Evolutionary conservation across 2,329 filamentous ascomycete genomes (phyloP).

Genomic region (Lecanosticta acicola): DNA sequence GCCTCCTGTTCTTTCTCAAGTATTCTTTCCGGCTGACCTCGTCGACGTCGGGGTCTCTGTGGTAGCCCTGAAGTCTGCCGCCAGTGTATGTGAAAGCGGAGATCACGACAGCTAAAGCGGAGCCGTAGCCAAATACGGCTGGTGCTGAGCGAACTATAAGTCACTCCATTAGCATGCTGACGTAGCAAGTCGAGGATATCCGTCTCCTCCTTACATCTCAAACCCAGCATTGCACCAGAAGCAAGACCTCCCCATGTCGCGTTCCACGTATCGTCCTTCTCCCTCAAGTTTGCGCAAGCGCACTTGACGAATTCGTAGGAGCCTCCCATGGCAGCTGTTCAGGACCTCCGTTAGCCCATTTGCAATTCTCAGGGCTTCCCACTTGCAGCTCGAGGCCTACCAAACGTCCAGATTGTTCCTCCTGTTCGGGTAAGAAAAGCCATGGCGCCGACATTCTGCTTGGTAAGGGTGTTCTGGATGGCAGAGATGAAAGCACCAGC

Average conservation of each 20-base stretch:
- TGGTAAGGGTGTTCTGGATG: slow-evolving; percentile 80
- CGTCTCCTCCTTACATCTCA: slow-evolving; percentile 56
- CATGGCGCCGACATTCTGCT: slow-evolving; percentile 72
- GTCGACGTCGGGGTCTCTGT: slow-evolving; percentile 54
- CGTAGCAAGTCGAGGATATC: neutral
- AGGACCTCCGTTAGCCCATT: neutral
- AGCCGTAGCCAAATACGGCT: slow-evolving; percentile 63
- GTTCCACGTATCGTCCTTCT: slow-evolving; percentile 76
- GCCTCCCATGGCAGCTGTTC: slow-evolving; percentile 63
- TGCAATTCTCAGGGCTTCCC: neutral
- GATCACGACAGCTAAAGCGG: slow-evolving; percentile 53
- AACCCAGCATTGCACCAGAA: slow-evolving; percentile 65
- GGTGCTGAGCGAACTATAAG: slow-evolving; percentile 54
- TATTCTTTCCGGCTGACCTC: slow-evolving; percentile 73
- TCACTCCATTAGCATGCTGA: slow-evolving; percentile 13
- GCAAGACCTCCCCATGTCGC: slow-evolving; percentile 70
- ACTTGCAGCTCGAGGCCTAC: slow-evolving; percentile 40
- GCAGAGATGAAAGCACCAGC: slow-evolving; percentile 68
- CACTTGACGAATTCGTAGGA: slow-evolving; percentile 72
- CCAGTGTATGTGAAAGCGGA: slow-evolving; percentile 64
- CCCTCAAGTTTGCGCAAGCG: slow-evolving; percentile 75
- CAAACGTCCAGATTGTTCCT: slow-evolving; percentile 62
- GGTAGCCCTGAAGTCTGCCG: slow-evolving; percentile 53
- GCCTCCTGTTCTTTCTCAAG: slow-evolving; percentile 66
- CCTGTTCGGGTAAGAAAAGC: slow-evolving; percentile 77